Percentiles rank a stretch among this genome's conserved stretches.
Conservation (phyloP, 2,329 filamentous ascomycete species). For the Fusarium sp. region DNA sequence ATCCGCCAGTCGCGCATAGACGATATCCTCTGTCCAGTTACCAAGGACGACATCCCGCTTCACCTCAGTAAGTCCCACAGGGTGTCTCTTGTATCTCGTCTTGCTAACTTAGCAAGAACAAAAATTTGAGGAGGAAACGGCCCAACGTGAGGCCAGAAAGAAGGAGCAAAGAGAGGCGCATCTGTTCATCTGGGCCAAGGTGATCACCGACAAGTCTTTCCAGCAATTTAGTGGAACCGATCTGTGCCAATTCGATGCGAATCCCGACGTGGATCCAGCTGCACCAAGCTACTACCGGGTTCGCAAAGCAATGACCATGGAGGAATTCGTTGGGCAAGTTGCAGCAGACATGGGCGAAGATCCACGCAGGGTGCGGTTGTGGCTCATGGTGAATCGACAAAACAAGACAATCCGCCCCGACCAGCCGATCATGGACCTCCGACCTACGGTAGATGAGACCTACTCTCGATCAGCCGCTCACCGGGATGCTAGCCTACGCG, state of each 20-base stretch:
- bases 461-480: slow-evolving; percentile 63
- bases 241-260: slow-evolving; percentile 74
- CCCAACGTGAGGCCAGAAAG: slow-evolving; percentile 76
- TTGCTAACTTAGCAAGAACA: slow-evolving; percentile 60
- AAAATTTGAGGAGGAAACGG: slow-evolving; percentile 84
- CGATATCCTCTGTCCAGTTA: slow-evolving; percentile 80
- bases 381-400: slow-evolving; percentile 98
- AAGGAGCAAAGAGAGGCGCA: slow-evolving; percentile 96
- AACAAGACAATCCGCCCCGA: slow-evolving; percentile 97
- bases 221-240: slow-evolving; percentile 85
- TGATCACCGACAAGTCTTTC: slow-evolving; percentile 86
- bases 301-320: slow-evolving; percentile 78
- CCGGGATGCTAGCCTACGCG: slow-evolving; percentile 78
- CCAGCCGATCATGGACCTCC: slow-evolving; percentile 80
- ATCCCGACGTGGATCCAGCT: slow-evolving; percentile 72
- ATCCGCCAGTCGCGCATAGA: slow-evolving; percentile 89
- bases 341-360: slow-evolving; percentile 77
- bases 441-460: slow-evolving; percentile 80
- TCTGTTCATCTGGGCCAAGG: slow-evolving; percentile 86
- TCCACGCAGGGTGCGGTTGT: slow-evolving; percentile 79
- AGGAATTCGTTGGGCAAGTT: slow-evolving; percentile 77
- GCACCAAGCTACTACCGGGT: slow-evolving; percentile 79
- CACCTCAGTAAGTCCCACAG: slow-evolving; percentile 74
- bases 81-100: neutral
- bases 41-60: slow-evolving; percentile 80